These are phyloP conservation scores for Melaleuca alternifolia DNA, from an alignment of 345 rosid genomes.

Conservation along the genomic window DNA sequence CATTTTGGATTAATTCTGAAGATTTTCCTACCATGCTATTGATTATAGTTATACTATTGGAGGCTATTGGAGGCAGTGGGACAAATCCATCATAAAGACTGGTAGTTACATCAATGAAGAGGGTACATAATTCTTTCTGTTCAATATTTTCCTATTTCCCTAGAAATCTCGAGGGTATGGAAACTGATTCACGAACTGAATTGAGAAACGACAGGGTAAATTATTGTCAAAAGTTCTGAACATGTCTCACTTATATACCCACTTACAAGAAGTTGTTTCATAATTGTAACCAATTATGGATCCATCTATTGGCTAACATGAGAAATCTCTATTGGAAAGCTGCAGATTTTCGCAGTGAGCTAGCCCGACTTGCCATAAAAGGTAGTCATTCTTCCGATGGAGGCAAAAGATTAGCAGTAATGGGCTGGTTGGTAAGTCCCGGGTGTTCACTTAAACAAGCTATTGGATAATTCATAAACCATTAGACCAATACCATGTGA, in stretches of 20 bases:
- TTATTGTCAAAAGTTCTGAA: background rate
- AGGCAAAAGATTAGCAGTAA: slow-evolving; percentile 37
- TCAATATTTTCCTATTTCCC: background rate
- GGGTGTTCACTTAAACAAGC: background rate
- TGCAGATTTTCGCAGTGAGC: background rate
- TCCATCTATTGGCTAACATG: accelerated
- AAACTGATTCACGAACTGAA: background rate
- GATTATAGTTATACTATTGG: slow-evolving; percentile 45
- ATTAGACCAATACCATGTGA: accelerated
- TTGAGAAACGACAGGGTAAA: background rate
- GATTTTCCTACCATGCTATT: background rate
- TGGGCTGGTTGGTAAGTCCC: slow-evolving; percentile 54
- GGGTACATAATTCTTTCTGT: slow-evolving; percentile 11
- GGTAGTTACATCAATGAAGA: slow-evolving; percentile 22
- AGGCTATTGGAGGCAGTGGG: slow-evolving; percentile 92
- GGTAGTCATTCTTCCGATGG: slow-evolving; percentile 37
- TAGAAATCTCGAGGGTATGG: background rate
- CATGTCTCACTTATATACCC: background rate
- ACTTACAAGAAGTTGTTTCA: background rate
- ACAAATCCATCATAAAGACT: slow-evolving; percentile 27
- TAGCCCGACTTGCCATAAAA: slow-evolving; percentile 46
- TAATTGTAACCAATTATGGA: background rate
- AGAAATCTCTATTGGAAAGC: background rate
- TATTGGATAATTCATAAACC: background rate
- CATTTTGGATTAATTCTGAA: background rate